These are phyloP conservation scores for Coleophoma eucalyptorum DNA, from an alignment of 2,329 filamentous ascomycete species.

Conservation along the genomic window DNA sequence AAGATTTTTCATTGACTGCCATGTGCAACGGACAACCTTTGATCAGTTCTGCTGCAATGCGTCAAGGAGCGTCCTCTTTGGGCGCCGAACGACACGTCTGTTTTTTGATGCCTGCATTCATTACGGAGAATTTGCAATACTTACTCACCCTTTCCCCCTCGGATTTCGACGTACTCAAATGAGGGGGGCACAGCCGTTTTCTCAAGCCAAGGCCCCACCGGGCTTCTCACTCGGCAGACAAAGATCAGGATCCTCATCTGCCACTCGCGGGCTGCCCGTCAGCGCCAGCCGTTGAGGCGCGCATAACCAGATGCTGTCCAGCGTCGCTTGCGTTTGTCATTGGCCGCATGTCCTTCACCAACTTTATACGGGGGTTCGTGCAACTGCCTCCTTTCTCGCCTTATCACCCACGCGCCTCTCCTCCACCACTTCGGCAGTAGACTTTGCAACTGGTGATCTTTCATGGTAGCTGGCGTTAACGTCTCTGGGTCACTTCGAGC, in stretches of 20 bases:
- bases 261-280: background rate
- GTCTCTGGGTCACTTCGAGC: no score
- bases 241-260: no score
- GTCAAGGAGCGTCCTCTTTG: background rate
- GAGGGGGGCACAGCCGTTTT: background rate
- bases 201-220: background rate
- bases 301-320: background rate
- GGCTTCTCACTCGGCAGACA: background rate
- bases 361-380: background rate
- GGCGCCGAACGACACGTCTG: background rate
- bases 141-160: no score
- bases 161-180: background rate
- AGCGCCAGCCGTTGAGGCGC: constrained; percentile 1
- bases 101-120: background rate
- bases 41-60: constrained; percentile 3
- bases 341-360: background rate
- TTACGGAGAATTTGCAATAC: no score
- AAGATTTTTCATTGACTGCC: constrained; percentile 9
- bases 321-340: background rate
- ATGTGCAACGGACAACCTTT: constrained; percentile 10
- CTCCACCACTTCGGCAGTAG: no score
- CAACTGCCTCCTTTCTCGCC: no score
- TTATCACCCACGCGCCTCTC: no score
- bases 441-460: no score
- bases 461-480: no score